Evolutionary conservation across 345 rosid species (phyloP), one percentile per base, ranked within the genome.

Genomic region (Firmiana major): DNA sequence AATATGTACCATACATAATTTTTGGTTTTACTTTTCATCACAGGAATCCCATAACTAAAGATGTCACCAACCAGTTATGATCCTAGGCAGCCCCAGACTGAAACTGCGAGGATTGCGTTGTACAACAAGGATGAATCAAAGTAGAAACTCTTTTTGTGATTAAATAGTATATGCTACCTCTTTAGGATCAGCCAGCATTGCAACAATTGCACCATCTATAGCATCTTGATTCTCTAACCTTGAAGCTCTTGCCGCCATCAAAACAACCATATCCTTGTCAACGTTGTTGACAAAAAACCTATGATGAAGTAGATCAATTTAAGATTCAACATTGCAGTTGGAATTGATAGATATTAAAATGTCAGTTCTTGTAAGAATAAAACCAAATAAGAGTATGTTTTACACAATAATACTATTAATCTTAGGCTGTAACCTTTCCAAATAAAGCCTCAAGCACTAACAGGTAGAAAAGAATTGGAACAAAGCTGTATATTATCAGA

Each of bases 231-330:
- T 94, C 87, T 93, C 98, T 80, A 94, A 77, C 34, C 34, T 31
- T 31, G 34, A 94, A 75, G 98, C 97, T 86, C 97, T 89, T 71
- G 98, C 95, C 48, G 98, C 97, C 97, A 91, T 90, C 79, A 94
- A 81, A 63, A 91, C 86, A 36, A 94, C 95, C 87, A 69, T 81
- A 78, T 93, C 97, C 81, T 72, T 89, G 66, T 93, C 94, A 42
- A 93, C 86, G 6, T 77, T 88, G 22, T 79, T 84, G 43, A 83
- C 84, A 64, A 64, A 94, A 93, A 58, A 91, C 87, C 98, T 92
- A 85, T 67, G 45, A 75, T 57, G 71, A n/a, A 73, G 43, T 21
- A 65, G 51, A 70, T 71, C 17, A 26, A 66, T n/a, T n/a, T 38
- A 17, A 67, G 68, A 42, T 22, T 74, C 67, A 53, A 11, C 6